A percentile compares a stretch with the other conserved stretches of the same genome.
Evolutionary conservation across 306 rosid species (phyloP).

Genomic region (Prunus salicina): DNA sequence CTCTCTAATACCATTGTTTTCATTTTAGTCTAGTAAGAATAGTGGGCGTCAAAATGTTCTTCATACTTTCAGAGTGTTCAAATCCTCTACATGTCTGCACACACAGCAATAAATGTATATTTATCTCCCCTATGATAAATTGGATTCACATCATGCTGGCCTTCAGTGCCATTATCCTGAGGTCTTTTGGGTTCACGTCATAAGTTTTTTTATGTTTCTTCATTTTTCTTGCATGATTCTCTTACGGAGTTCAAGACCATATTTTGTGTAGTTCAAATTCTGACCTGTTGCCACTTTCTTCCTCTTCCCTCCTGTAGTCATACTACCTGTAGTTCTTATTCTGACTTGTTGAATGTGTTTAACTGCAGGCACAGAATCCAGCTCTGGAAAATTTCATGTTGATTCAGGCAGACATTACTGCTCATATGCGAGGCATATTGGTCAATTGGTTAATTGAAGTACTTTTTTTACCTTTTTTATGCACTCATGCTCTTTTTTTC

Average conservation of each 20-base stretch:
- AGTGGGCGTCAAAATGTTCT: background rate
- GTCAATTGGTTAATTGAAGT: conserved; percentile 94
- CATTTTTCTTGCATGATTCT: background rate
- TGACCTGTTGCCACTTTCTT: background rate
- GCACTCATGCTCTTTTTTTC: conserved; percentile 9
- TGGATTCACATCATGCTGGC: background rate
- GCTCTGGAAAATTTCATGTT: conserved; percentile 58
- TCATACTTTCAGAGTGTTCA: background rate
- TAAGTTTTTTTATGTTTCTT: background rate
- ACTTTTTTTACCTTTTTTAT: conserved; percentile 17
- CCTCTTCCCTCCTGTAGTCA: background rate
- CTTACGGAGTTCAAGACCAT: background rate
- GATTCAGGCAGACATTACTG: conserved; percentile 61
- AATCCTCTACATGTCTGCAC: no score
- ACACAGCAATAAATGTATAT: background rate
- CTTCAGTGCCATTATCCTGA: background rate
- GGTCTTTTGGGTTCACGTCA: background rate
- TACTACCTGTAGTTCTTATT: background rate
- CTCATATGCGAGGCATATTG: conserved; percentile 80
- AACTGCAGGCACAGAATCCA: conserved; percentile 61
- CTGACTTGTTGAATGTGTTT: conserved; percentile 2
- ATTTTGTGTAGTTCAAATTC: background rate
- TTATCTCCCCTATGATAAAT: background rate
- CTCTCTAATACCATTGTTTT: conserved; percentile 5
- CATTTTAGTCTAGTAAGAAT: background rate